Conservation (phyloP, 352 stramenopile species). For the Phytophthora agathidicida region DNA sequence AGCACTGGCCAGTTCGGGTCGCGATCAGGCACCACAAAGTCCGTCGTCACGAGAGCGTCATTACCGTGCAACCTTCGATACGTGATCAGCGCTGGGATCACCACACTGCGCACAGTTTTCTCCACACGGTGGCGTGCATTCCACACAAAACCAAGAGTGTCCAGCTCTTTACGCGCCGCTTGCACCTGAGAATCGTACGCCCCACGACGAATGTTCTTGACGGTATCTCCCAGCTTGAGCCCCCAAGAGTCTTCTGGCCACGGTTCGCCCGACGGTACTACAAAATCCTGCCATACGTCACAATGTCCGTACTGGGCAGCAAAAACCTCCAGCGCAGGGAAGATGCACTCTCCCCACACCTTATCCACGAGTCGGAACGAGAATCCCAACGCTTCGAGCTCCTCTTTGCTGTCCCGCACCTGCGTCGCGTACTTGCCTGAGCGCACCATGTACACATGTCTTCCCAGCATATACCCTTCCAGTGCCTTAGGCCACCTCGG, state of each 20-base stretch:
- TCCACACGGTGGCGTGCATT: conserved; percentile 71
- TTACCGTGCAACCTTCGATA: conserved; percentile 55
- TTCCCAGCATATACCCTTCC: conserved; percentile 62
- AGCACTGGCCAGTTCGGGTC: conserved; percentile 57
- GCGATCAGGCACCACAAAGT: conserved; percentile 75
- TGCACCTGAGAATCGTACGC: conserved; percentile 86
- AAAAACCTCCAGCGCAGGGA: conserved; percentile 86
- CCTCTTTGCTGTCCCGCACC: conserved; percentile 36
- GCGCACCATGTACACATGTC: conserved; percentile 73
- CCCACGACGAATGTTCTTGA: conserved; percentile 92
- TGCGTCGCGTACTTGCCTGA: conserved; percentile 63
- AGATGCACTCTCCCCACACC: conserved; percentile 67
- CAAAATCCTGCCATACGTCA: conserved; percentile 92
- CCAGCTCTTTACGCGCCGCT: conserved; percentile 67
- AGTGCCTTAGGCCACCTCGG: conserved; percentile 55
- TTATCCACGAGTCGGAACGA: conserved; percentile 65
- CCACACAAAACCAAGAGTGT: conserved; percentile 94
- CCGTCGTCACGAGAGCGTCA: conserved; percentile 56
- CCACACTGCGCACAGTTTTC: conserved; percentile 53
- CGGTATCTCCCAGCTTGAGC: conserved; percentile 87
- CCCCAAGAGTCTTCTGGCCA: conserved; percentile 89
- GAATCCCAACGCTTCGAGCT: conserved; percentile 67
- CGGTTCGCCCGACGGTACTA: conserved; percentile 70
- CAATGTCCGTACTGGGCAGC: conserved; percentile 88
- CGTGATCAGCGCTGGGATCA: conserved; percentile 63